Evolutionary conservation across 768 basidiomycete genomes (phyloP).

Genomic region (Suillus ampliporus): DNA sequence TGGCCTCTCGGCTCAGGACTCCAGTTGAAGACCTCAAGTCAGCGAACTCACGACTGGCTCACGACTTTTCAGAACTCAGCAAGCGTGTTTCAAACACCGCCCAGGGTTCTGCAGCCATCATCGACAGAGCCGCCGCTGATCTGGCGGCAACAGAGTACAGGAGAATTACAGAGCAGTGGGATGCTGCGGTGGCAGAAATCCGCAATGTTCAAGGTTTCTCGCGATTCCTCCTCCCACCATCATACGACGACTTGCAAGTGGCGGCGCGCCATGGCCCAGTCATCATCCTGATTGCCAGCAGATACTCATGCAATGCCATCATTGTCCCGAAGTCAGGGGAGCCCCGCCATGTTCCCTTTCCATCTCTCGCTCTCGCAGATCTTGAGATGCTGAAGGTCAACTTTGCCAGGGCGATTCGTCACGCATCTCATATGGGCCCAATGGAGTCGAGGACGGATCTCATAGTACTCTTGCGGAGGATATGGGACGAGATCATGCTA

Average conservation of each 20-base stretch:
- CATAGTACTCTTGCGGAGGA: neutral
- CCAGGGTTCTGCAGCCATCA: neutral
- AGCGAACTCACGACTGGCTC: conserved; percentile 5
- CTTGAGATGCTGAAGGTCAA: conserved; percentile 16
- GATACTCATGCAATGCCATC: conserved; percentile 21
- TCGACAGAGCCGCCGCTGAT: neutral
- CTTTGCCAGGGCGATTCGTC: conserved; percentile 14
- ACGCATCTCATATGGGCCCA: conserved; percentile 14
- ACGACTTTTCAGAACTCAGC: conserved; percentile 15
- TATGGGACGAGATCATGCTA: conserved; percentile 8
- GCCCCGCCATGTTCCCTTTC: conserved; percentile 21
- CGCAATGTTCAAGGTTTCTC: conserved; percentile 19
- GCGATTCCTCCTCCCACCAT: conserved; percentile 21
- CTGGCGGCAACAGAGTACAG: conserved; percentile 17
- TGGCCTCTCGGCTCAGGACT: conserved; percentile 28
- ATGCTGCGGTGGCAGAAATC: conserved; percentile 11
- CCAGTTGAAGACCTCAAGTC: conserved; percentile 27
- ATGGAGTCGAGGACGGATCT: conserved; percentile 20
- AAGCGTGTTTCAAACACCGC: conserved; percentile 7
- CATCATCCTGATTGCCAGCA: conserved; percentile 21
- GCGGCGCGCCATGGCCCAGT: conserved; percentile 27
- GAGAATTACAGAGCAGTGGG: conserved; percentile 11
- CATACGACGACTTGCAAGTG: conserved; percentile 15
- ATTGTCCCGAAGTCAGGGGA: conserved; percentile 5
- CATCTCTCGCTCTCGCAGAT: conserved; percentile 19